Base-by-base conservation (phyloP, 1,139 yeast species). In the Saccharomyces pastorianus region DNA sequence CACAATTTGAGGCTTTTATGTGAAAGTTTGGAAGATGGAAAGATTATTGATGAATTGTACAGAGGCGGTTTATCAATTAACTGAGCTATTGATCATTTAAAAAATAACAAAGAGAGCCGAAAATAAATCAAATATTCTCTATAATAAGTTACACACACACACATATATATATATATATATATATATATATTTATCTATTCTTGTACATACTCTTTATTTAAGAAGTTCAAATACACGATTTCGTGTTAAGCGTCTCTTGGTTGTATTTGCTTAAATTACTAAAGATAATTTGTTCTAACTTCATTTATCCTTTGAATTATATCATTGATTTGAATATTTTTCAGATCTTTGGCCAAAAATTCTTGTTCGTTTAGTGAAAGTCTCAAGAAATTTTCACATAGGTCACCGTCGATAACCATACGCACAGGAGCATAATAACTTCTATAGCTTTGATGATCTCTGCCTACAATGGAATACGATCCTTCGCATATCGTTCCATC, bases 371-470 rank as follows among this genome's bases (percentile, higher is more conserved):
- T 47, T 0, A 55, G 47, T 1, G 59, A 52, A 17, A 64, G 48
- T 6, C 44, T 48, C 25, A 61, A 44, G 46, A 59, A 66, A 11
- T 55, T 51, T 62, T 89, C 97, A 52, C 93, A 74, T 28, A 88
- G 73, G 67, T 93, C 98, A 9, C 99, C 99, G 69, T 93, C 98
- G 48, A 93, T 77, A 2, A 88, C 83, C 53, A 82, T 79, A 60
- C 83, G 84, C 5, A 79, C 81, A 0, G 97, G 96, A 23, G 82
- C 83, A 64, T 88, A 89, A 65, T 85, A 86, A 52, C 97, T 79
- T 52, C 97, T 73, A 65, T 78, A 90, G 58, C 79, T 79, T 59
- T 80, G 59, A 56, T 84, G 88, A 60, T 86, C 88, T 55, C 93
- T 76, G 0, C 87, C 95, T 2, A 84, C 73, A 14, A 83, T 58